phyloP scores from a whole-genome alignment of 2,329 filamentous ascomycete species.

The Neonectria ditissima region DNA sequence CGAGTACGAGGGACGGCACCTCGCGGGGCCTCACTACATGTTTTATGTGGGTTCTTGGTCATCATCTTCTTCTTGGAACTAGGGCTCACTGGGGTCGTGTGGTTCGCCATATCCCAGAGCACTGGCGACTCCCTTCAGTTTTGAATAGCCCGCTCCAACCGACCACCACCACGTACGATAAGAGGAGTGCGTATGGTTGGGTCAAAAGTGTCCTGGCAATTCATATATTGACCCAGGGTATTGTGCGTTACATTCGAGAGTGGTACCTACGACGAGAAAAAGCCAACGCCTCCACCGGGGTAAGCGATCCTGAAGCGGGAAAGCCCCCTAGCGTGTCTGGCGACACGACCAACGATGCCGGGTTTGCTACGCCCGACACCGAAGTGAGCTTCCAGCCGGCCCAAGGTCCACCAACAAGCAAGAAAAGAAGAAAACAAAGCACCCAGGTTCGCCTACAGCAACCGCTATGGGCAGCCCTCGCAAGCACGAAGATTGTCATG shows the following conservation, averaged over 20 bases:
- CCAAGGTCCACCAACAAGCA: constrained; percentile 68
- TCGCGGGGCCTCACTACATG: constrained; percentile 79
- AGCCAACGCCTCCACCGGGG: constrained; percentile 60
- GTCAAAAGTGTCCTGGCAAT: constrained; percentile 76
- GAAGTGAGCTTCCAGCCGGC: constrained; percentile 54
- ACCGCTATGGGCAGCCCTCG: constrained; percentile 92
- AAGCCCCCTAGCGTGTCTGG: constrained; percentile 57
- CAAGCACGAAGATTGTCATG: constrained; percentile 96
- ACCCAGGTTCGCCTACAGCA: constrained; percentile 91
- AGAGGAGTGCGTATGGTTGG: constrained; percentile 72
- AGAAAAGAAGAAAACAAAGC: constrained; percentile 91
- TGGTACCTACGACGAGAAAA: constrained; percentile 74
- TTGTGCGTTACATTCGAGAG: constrained; percentile 77
- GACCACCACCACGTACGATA: constrained; percentile 61
- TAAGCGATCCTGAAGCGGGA: constrained; percentile 72
- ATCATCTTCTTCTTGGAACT: constrained; percentile 64
- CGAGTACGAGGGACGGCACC: constrained; percentile 74
- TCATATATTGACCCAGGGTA: constrained; percentile 79
- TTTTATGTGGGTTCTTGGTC: constrained; percentile 73
- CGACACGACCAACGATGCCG: constrained; percentile 47
- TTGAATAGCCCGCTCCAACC: constrained; percentile 61
- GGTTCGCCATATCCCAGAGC: constrained; percentile 59
- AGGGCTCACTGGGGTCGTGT: constrained; percentile 61
- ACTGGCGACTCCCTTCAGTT: constrained; percentile 59
- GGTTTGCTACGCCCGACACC: constrained; percentile 65